phyloP scores from a whole-genome alignment of 1,139 yeast species.

The Pichia terricola region DNA sequence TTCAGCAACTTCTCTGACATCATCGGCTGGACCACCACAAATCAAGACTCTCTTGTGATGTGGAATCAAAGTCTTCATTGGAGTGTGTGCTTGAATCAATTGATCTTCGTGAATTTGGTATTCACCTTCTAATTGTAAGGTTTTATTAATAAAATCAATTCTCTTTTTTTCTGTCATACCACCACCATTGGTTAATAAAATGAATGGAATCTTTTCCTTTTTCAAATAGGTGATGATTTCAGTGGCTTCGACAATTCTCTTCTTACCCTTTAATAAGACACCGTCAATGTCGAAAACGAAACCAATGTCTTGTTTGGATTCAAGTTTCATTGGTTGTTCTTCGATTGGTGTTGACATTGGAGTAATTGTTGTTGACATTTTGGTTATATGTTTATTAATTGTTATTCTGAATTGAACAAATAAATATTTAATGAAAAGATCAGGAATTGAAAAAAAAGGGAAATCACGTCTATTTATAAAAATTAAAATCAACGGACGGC shows the following conservation, averaged over 20 bases:
- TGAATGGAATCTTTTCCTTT: slow-evolving; percentile 58
- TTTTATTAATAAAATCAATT: slow-evolving; percentile 42
- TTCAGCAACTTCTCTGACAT: slow-evolving; percentile 60
- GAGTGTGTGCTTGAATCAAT: slow-evolving; percentile 86
- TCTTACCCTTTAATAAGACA: slow-evolving; percentile 72
- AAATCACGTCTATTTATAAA: neutral
- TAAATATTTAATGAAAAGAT: neutral
- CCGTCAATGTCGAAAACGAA: slow-evolving; percentile 60
- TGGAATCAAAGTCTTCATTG: slow-evolving; percentile 54
- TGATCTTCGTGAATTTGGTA: slow-evolving; percentile 45
- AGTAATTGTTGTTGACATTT: neutral
- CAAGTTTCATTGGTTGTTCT: slow-evolving; percentile 8
- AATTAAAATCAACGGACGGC: no score
- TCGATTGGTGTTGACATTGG: slow-evolving; percentile 12
- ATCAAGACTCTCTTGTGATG: slow-evolving; percentile 58
- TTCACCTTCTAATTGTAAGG: slow-evolving; percentile 33
- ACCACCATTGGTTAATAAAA: slow-evolving; percentile 88
- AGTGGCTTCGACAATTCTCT: slow-evolving; percentile 59
- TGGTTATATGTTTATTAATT: neutral
- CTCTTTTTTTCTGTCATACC: slow-evolving; percentile 65
- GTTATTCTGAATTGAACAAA: neutral
- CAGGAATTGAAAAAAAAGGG: neutral
- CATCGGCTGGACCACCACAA: slow-evolving; percentile 74
- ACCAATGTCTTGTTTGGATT: slow-evolving; percentile 15
- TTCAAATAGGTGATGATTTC: slow-evolving; percentile 54